phyloP scores from a whole-genome alignment of 495 filamentous ascomycete genomes.

The Aspergillus asperescens region DNA sequence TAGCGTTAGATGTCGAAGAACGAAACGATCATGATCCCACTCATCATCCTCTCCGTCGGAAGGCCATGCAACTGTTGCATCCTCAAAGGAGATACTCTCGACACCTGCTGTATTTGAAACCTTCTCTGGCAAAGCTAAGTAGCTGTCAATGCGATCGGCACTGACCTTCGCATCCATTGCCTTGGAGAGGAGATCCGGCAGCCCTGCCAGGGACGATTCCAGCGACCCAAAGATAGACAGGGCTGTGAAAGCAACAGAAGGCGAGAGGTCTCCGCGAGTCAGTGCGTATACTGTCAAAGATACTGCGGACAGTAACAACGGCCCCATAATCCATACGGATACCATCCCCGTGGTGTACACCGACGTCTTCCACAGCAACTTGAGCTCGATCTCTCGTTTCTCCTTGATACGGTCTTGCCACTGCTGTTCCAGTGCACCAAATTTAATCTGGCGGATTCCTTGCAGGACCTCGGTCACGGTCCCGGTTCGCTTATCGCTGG shows the following conservation, averaged over 20 bases:
- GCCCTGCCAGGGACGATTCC: constrained; percentile 61
- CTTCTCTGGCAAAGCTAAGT: constrained; percentile 64
- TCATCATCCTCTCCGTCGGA: constrained; percentile 37
- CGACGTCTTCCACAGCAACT: constrained; percentile 61
- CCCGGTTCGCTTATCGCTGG: constrained; percentile 70
- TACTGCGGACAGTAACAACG: constrained; percentile 66
- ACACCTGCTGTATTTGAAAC: constrained; percentile 49
- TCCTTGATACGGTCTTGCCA: constrained; percentile 73
- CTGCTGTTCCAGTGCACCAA: constrained; percentile 71
- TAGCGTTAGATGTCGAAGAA: constrained; percentile 56
- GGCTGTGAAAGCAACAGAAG: constrained; percentile 78
- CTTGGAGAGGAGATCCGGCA: constrained; percentile 70
- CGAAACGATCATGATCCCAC: constrained; percentile 48
- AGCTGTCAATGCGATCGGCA: constrained; percentile 66
- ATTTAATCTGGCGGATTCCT: constrained; percentile 85
- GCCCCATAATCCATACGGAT: constrained; percentile 68
- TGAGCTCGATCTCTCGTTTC: constrained; percentile 61
- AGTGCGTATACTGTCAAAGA: constrained; percentile 65
- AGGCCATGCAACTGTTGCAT: constrained; percentile 73
- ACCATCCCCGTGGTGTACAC: constrained; percentile 48
- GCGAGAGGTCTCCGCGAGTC: constrained; percentile 54
- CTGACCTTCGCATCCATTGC: constrained; percentile 66
- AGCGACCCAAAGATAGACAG: constrained; percentile 68
- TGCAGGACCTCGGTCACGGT: constrained; percentile 76
- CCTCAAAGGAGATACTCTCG: constrained; percentile 56